Evolutionary conservation across 2,329 filamentous ascomycete genomes (phyloP), one percentile per base, ranked within the genome.

Genomic region (Eutypa lata): DNA sequence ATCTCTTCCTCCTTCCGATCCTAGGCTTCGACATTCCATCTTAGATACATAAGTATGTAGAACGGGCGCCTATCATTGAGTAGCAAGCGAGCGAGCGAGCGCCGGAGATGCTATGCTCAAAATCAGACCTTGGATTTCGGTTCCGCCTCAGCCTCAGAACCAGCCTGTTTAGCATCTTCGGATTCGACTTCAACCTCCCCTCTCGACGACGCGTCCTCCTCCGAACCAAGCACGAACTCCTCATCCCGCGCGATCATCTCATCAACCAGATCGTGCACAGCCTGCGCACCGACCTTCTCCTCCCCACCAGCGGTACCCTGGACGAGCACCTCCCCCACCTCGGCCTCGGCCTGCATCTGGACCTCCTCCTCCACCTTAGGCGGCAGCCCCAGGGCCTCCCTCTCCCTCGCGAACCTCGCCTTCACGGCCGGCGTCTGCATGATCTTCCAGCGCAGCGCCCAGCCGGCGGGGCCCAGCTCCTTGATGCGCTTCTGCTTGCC

Each of bases 401-500:
- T 78, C 75, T 96, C 79, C 48, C 73, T 68, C 42, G 80, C 79
- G 66, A 91, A 89, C 59, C 82, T 77, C 60, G 81, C 79, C 68
- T 86, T 84, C 48, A 95, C 81, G 19, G 74, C 73, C 1, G 66
- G 65, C 4, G 86, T 91, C 75, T 93, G 90, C 87, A 97, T 91
- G 56, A 99, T 77, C 57, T 89, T 82, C 89, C 91, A 97, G 59
- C 94, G 79, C 65, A 99, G 75, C 62, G 87, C 84, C 94, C 94
- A 99, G 7, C 94, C 94, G 59, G 88, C 88, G 49, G 93, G 85
- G 5, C 94, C 94, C 53, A 99, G 77, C 71, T 96, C 90, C 75
- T 87, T 89, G 66, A 97, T 80, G 58, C 94, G 82, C 40, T 79
- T 81, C 16, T 87, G 77, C 73, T 91, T 94, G 68, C 85, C 82